These are phyloP conservation scores for Aureobasidium sp. DNA, from an alignment of 2,329 filamentous ascomycete genomes.

Conservation along the genomic window DNA sequence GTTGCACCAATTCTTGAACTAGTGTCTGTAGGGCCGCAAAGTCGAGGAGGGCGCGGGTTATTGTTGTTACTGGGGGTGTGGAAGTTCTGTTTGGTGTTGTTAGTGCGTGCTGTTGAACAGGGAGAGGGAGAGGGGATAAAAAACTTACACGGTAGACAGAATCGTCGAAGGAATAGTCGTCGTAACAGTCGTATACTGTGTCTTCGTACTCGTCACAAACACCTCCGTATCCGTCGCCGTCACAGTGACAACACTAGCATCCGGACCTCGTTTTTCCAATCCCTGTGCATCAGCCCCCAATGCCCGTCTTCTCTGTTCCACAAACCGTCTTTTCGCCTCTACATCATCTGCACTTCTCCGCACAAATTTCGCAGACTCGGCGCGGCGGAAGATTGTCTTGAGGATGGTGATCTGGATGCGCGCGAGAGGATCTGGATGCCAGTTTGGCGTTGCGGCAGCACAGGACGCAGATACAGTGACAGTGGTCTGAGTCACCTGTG, in stretches of 20 bases:
- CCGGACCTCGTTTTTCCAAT: not conserved
- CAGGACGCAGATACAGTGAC: not conserved
- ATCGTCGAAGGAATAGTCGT: not conserved
- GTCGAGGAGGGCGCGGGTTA: conserved; percentile 1
- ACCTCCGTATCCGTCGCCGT: not conserved
- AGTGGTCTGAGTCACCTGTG: not conserved
- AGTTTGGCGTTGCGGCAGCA: not conserved
- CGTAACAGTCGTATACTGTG: not conserved
- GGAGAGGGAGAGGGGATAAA: not conserved
- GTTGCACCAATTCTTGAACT: not conserved
- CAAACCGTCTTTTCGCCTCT: not conserved
- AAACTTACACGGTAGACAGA: not conserved
- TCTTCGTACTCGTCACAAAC: not conserved
- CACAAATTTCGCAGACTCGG: not conserved
- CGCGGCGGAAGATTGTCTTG: not conserved
- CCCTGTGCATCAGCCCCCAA: not conserved
- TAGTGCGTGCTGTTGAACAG: too few relatives aligned
- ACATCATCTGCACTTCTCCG: not conserved
- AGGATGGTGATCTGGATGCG: not conserved
- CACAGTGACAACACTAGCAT: not conserved
- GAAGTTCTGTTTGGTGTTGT: too few relatives aligned
- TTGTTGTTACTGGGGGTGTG: not conserved
- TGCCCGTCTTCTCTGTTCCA: not conserved
- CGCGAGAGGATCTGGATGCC: not conserved
- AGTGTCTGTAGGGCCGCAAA: not conserved